phyloP scores from a whole-genome alignment of 768 basidiomycete genomes.

The Sarcomyxa edulis region DNA sequence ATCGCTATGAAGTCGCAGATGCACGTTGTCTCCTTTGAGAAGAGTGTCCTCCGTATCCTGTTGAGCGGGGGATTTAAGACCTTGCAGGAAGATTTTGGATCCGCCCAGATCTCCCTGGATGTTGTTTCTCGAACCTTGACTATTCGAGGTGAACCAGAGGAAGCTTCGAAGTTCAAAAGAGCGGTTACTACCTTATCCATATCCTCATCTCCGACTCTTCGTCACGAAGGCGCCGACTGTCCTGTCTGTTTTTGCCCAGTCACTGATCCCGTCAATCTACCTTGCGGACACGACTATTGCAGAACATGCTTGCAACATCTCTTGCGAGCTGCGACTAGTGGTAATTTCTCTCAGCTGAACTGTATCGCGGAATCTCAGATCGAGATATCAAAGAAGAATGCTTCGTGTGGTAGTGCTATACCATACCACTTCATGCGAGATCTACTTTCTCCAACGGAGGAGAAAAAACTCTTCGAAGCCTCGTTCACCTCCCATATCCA shows the following conservation, averaged over 20 bases:
- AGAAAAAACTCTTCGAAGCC: constrained; percentile 31
- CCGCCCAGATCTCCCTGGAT: constrained; percentile 39
- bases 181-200: constrained; percentile 12
- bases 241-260: constrained; percentile 35
- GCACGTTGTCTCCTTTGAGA: constrained; percentile 30
- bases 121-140: constrained; percentile 32
- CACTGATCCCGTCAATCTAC: constrained; percentile 26
- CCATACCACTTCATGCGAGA: constrained; percentile 33
- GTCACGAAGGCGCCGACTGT: constrained; percentile 18
- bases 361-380: constrained; percentile 29
- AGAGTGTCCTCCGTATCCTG: constrained; percentile 27
- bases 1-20: constrained; percentile 29
- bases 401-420: constrained; percentile 26
- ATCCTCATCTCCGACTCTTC: background rate
- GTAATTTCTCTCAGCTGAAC: constrained; percentile 19
- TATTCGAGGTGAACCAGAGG: constrained; percentile 32
- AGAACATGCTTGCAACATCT: constrained; percentile 40
- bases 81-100: constrained; percentile 33
- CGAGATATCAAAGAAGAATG: constrained; percentile 1
- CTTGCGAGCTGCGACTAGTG: constrained; percentile 27
- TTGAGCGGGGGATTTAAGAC: constrained; percentile 19
- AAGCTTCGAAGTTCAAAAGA: constrained; percentile 21
- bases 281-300: constrained; percentile 52
- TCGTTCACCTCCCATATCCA: constrained; percentile 41
- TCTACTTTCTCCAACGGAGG: constrained; percentile 30